Base-by-base conservation (phyloP, 495 filamentous ascomycete genomes). In the Aspergillus avenaceus region DNA sequence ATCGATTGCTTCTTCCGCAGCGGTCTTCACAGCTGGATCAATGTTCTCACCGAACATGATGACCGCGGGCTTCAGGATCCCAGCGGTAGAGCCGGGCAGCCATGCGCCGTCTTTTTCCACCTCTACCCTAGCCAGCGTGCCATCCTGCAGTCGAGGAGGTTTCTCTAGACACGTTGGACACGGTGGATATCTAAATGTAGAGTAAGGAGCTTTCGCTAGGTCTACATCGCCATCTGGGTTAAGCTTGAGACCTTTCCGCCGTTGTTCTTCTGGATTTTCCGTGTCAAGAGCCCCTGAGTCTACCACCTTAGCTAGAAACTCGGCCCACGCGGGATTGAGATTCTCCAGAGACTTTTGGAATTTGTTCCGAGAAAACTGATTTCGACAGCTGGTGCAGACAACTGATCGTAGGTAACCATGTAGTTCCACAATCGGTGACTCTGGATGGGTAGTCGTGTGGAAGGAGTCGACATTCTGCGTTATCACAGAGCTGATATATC, bases 381-480 rank as follows among this genome's bases (percentile, higher is more conserved):
- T 78, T 16, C 72, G 77, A 61, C 89, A 95, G 58, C 83, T 88
- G n/a, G 85, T 81, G 69, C 93, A 98, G 19, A 85, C 76, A 25
- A 91, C 77, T 14, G 85, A 81, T 55, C 90, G 77, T 34, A 98
- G 75, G 61, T 90, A 95, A 49, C 93, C 93, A 66, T 98, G 93
- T 37, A 98, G 74, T 66, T 97, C 93, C 13, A 91, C 66, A 5
- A 88, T 93, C 5, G 79, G 74, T 11, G 92, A 65, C 1, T 78
- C 61, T 3, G 92, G 88, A 65, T 97, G 92, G 6, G 87, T 83
- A 24, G 69, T 64, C 1, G 82, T 73, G 67, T 98, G 92, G 64
- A 97, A 93, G 5, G 91, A 96, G 65, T 98, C 93, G 21, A 97
- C 92, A 63, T 97, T 97, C 63, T 98, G 93, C 34, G 93, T 98